These are phyloP conservation scores for Crithidia fasciculata DNA, from an alignment of 208 protist species.

Conservation along the genomic window DNA sequence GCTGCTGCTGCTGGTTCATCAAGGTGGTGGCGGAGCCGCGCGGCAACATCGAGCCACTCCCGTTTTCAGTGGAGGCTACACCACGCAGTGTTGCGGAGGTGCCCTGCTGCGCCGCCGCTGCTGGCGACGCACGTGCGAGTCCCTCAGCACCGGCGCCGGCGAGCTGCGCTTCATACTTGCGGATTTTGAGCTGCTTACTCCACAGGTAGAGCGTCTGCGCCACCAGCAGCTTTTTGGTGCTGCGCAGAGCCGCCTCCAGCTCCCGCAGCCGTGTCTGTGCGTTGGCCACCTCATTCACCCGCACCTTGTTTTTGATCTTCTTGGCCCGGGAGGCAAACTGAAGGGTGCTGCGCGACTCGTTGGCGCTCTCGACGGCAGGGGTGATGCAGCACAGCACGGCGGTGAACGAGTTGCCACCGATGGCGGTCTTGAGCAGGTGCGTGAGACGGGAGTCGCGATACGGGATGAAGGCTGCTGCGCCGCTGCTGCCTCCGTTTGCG, in stretches of 20 bases:
- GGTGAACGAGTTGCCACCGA: constrained; percentile 96
- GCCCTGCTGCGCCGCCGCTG: too few relatives aligned
- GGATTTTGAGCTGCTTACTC: constrained; percentile 62
- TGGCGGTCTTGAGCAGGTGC: constrained; percentile 90
- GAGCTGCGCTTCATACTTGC: constrained; percentile 34
- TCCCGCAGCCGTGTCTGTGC: constrained; percentile 52
- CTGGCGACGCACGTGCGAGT: too few relatives aligned
- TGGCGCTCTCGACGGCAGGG: constrained; percentile 54
- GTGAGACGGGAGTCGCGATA: constrained; percentile 95
- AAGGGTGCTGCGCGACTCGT: constrained; percentile 83
- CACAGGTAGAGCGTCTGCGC: constrained; percentile 77
- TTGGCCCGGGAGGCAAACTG: constrained; percentile 80
- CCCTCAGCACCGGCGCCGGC: neutral
- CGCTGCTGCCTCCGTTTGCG: constrained; percentile 5
- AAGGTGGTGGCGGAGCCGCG: neutral
- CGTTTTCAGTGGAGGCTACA: neutral
- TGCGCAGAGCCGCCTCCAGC: constrained; percentile 51
- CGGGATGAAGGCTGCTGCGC: constrained; percentile 66
- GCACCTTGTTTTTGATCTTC: constrained; percentile 65
- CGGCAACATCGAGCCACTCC: neutral
- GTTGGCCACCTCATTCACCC: constrained; percentile 69
- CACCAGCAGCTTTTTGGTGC: constrained; percentile 43
- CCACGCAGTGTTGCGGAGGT: neutral
- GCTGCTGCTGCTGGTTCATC: constrained; percentile 42
- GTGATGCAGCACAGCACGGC: constrained; percentile 83